phyloP scores from a whole-genome alignment of 2,329 filamentous ascomycete genomes.

The Scedosporium dehoogii region DNA sequence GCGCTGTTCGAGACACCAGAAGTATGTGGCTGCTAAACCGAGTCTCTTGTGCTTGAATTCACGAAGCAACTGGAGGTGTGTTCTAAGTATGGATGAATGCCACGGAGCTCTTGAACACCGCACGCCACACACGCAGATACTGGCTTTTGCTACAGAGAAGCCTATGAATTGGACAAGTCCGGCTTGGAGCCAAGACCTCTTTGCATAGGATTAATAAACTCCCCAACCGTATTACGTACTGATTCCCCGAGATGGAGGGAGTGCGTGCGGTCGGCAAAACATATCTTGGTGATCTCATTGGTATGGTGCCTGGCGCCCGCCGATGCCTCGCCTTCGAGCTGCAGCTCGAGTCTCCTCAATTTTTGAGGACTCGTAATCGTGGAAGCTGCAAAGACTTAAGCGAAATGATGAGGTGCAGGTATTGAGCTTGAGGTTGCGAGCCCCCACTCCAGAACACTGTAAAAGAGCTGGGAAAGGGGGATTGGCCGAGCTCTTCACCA shows the following conservation, averaged over 20 bases:
- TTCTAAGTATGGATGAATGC: neutral
- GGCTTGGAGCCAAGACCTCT: no score
- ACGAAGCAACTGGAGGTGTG: neutral
- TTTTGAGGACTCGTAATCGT: no score
- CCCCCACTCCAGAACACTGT: no score
- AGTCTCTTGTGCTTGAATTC: neutral
- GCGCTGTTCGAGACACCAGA: neutral
- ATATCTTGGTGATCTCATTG: neutral
- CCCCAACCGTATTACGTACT: neutral
- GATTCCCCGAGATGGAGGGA: neutral
- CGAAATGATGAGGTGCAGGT: no score
- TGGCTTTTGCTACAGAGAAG: no score
- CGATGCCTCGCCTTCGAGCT: no score
- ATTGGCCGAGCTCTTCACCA: neutral
- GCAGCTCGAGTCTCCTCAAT: no score
- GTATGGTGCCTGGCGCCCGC: neutral
- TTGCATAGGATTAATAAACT: slow-evolving; percentile 1
- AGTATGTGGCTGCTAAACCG: neutral
- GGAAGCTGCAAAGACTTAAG: no score
- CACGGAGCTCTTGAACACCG: no score
- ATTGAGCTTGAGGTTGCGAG: no score
- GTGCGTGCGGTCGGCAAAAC: neutral
- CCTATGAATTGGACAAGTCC: no score
- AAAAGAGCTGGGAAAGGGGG: neutral
- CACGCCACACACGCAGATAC: no score